Evolutionary conservation across 2,329 filamentous ascomycete species (phyloP).

Genomic region (Rutstroemia sp.): DNA sequence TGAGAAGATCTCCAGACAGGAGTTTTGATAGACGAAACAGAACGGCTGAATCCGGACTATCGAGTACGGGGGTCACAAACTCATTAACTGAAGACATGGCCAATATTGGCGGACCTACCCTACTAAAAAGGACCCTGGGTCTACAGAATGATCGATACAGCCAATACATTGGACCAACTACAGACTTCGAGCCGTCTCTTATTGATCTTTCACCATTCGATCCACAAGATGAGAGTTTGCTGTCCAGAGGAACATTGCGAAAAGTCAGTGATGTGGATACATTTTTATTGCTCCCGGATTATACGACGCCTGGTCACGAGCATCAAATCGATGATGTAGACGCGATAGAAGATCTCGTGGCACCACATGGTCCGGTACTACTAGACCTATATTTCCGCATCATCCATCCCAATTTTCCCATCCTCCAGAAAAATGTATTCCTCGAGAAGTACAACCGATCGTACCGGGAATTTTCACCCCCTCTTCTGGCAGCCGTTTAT

Average conservation of each 20-base stretch:
- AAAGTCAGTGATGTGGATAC: constrained; percentile 72
- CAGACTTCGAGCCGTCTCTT: constrained; percentile 75
- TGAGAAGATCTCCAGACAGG: constrained; percentile 48
- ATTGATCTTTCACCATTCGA: constrained; percentile 77
- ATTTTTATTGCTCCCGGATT: constrained; percentile 73
- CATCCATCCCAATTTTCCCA: constrained; percentile 74
- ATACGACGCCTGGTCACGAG: constrained; percentile 62
- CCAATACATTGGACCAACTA: constrained; percentile 77
- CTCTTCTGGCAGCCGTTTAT: constrained; percentile 73
- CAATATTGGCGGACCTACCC: constrained; percentile 58
- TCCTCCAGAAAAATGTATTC: constrained; percentile 75
- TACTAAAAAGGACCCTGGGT: constrained; percentile 64
- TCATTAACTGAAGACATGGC: constrained; percentile 64
- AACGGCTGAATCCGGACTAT: constrained; percentile 50
- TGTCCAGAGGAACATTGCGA: constrained; percentile 60
- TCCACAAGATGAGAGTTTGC: constrained; percentile 70
- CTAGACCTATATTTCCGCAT: constrained; percentile 76
- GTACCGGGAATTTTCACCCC: constrained; percentile 66
- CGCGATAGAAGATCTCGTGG: constrained; percentile 68
- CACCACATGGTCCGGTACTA: constrained; percentile 67
- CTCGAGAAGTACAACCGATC: constrained; percentile 69
- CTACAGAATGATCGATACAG: constrained; percentile 72
- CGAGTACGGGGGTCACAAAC: constrained; percentile 53
- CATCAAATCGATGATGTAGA: constrained; percentile 62
- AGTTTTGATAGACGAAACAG: constrained; percentile 45